Evolutionary conservation across 2,329 filamentous ascomycete species (phyloP).

Genomic region (Fusarium clavum): DNA sequence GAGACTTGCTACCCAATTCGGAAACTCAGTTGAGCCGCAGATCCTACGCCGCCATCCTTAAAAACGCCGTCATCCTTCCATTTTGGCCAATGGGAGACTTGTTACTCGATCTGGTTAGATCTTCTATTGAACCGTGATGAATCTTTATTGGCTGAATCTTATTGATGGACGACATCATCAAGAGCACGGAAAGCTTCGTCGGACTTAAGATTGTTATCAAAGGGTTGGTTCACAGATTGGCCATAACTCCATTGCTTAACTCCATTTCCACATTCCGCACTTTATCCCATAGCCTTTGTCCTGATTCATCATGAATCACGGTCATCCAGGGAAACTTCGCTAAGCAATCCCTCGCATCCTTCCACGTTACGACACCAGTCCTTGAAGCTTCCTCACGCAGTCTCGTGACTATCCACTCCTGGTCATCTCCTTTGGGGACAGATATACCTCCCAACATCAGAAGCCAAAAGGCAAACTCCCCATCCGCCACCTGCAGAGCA

Average conservation of each 20-base stretch:
- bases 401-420: neutral
- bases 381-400: neutral
- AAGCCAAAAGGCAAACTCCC: neutral
- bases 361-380: neutral
- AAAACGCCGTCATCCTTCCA: neutral
- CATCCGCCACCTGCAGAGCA: rapidly evolving
- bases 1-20: constrained; percentile 21
- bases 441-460: neutral
- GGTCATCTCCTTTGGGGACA: neutral
- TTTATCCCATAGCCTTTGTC: neutral
- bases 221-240: rapidly evolving
- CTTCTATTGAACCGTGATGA: rapidly evolving
- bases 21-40: neutral
- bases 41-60: neutral
- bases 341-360: neutral
- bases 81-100: constrained; percentile 13
- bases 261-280: neutral
- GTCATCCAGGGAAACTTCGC: neutral
- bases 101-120: neutral
- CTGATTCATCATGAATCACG: neutral
- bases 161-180: neutral
- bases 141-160: neutral
- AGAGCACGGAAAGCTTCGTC: neutral
- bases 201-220: neutral
- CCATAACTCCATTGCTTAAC: neutral